phyloP scores from a whole-genome alignment of 495 filamentous ascomycete genomes.

The Chaetomidium leptoderma region DNA sequence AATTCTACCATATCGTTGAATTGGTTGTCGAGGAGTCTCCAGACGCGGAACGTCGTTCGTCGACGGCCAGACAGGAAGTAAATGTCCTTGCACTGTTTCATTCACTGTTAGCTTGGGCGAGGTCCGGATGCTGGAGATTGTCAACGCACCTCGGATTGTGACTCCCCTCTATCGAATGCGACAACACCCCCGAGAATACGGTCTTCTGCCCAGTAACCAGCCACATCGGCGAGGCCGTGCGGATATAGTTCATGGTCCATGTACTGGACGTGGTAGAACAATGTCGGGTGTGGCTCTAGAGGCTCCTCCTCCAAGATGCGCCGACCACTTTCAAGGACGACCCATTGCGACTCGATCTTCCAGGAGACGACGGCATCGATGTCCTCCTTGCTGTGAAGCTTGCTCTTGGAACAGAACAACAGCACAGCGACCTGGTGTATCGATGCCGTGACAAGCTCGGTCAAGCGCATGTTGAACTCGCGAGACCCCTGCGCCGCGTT shows the following conservation, averaged over 20 bases:
- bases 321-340: not conserved
- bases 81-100: constrained; percentile 13
- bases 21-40: constrained; percentile 3
- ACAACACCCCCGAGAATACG: constrained; percentile 8
- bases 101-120: not conserved
- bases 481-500: not conserved
- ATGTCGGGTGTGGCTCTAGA: not conserved
- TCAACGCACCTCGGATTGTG: constrained; percentile 4
- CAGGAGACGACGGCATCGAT: constrained; percentile 1
- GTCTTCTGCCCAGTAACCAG: constrained; percentile 15
- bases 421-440: constrained; percentile 12
- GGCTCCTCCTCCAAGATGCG: not conserved
- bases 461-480: constrained; percentile 10
- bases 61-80: constrained; percentile 6
- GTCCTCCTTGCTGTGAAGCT: constrained; percentile 12
- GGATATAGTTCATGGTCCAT: constrained; percentile 9
- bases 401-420: constrained; percentile 4
- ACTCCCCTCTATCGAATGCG: constrained; percentile 2
- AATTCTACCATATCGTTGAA: not conserved
- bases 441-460: constrained; percentile 1
- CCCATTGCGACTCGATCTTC: constrained; percentile 5
- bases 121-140: too few species aligned
- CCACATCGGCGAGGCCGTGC: constrained; percentile 6
- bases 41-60: constrained; percentile 4
- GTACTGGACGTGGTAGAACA: constrained; percentile 8